These are phyloP conservation scores for Trichosporon sp. DNA, from an alignment of 1,284 basidiomycete species.

Conservation along the genomic window DNA sequence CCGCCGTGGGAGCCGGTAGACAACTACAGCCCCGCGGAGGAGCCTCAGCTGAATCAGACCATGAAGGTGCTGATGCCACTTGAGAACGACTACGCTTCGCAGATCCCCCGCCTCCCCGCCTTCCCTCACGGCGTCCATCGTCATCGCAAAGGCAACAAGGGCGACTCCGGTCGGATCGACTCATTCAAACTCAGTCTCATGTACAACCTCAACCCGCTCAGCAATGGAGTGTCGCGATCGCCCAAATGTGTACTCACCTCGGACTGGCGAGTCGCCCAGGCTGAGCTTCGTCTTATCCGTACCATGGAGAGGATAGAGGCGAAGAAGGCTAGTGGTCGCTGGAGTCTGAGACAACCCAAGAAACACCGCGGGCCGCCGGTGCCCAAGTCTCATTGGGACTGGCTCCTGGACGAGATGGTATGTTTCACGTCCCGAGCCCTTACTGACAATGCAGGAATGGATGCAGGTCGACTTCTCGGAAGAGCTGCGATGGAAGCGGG, in stretches of 20 bases:
- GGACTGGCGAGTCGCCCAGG: conserved; percentile 64
- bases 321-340: conserved; percentile 77
- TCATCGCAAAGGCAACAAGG: conserved; percentile 37
- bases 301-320: conserved; percentile 83
- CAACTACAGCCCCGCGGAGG: conserved; percentile 44
- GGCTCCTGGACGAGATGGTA: conserved; percentile 95
- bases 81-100: conserved; percentile 40
- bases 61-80: conserved; percentile 46
- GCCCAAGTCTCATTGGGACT: conserved; percentile 91
- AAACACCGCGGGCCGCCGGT: conserved; percentile 82
- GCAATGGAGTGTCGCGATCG: conserved; percentile 41
- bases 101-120: conserved; percentile 44
- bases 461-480: conserved; percentile 93
- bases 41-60: conserved; percentile 30
- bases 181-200: conserved; percentile 42
- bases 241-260: conserved; percentile 49
- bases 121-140: conserved; percentile 35
- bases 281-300: conserved; percentile 73
- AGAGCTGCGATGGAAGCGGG: conserved; percentile 89
- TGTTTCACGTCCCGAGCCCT: conserved; percentile 39
- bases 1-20: conserved; percentile 47
- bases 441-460: conserved; percentile 72
- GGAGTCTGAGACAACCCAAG: conserved; percentile 95
- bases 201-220: conserved; percentile 47
- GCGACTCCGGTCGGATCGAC: conserved; percentile 39